A percentile compares a stretch with the other conserved stretches of the same genome.
Evolutionary conservation across 805 yeast species (phyloP).

Genomic region (Kodamaea restingae): DNA sequence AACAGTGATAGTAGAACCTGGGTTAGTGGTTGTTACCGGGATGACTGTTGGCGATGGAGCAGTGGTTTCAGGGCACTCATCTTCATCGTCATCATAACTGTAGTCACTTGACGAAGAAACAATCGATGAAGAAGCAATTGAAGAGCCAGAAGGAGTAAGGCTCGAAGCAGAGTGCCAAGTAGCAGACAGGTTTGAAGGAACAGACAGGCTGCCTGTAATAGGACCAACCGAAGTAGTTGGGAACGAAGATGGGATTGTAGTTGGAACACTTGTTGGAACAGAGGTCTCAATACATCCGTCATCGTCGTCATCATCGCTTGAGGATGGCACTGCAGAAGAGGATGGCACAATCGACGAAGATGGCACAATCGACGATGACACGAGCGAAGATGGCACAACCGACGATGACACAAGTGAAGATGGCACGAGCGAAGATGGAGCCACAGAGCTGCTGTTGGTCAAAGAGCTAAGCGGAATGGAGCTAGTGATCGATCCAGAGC

Average conservation of each 20-base stretch:
- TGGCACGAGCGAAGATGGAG: too few relatives aligned
- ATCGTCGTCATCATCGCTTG: constrained; percentile 3
- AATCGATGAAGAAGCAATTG: too few relatives aligned
- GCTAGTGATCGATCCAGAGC: constrained; percentile 1
- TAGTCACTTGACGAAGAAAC: background rate
- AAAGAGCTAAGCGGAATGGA: too few relatives aligned
- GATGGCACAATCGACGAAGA: background rate
- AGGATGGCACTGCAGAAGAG: background rate
- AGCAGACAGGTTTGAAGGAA: too few relatives aligned
- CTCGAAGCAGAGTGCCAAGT: too few relatives aligned
- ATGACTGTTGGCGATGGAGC: constrained; percentile 6
- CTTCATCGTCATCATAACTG: constrained; percentile 7
- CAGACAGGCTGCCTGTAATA: too few relatives aligned
- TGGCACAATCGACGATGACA: background rate
- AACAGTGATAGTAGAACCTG: too few relatives aligned
- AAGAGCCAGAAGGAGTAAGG: constrained; percentile 1
- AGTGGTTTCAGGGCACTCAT: constrained; percentile 6
- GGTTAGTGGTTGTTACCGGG: too few relatives aligned
- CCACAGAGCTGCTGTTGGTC: too few relatives aligned
- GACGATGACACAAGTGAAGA: too few relatives aligned
- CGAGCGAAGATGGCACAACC: background rate
- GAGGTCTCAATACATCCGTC: constrained; percentile 5
- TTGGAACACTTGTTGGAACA: constrained; percentile 1
- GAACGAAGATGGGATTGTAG: too few relatives aligned
- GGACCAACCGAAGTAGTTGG: too few relatives aligned